Percentiles rank a stretch among this genome's conserved stretches.
Evolutionary conservation across 1,284 basidiomycete species (phyloP).

Genomic region (Cryptococcus sp.): DNA sequence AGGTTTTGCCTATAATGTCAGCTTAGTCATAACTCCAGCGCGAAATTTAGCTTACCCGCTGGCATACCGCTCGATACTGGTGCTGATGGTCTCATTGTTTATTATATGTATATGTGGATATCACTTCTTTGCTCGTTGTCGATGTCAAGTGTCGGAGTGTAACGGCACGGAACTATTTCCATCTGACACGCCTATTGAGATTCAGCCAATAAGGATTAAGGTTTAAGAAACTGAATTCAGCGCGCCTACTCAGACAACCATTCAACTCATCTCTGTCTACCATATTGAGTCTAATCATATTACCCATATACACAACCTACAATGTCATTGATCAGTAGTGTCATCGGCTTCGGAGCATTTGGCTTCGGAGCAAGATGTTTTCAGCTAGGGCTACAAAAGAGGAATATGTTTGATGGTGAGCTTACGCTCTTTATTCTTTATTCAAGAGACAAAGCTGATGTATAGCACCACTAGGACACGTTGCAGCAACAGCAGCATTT

Average conservation of each 20-base stretch:
- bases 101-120: constrained; percentile 41
- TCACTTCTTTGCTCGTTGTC: not conserved
- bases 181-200: not conserved
- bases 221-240: not conserved
- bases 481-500: constrained; percentile 31
- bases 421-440: not conserved
- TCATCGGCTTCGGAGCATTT: constrained; percentile 72
- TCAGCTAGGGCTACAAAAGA: constrained; percentile 69
- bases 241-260: not conserved
- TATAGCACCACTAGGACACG: constrained; percentile 38
- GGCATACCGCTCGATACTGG: constrained; percentile 68
- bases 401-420: constrained; percentile 43
- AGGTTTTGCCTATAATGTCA: constrained; percentile 38
- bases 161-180: not conserved
- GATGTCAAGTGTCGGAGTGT: not conserved
- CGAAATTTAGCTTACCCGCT: constrained; percentile 52
- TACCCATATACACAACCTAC: constrained; percentile 1
- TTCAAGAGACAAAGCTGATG: not conserved
- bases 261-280: not conserved
- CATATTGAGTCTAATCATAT: not conserved
- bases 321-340: constrained; percentile 67
- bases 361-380: constrained; percentile 72
- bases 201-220: constrained; percentile 5
- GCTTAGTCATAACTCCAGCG: not conserved
- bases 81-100: constrained; percentile 60